Evolutionary conservation across 202 grass and related monocot genomes (phyloP).

Genomic region (Bolboschoenoplectus hybrid): DNA sequence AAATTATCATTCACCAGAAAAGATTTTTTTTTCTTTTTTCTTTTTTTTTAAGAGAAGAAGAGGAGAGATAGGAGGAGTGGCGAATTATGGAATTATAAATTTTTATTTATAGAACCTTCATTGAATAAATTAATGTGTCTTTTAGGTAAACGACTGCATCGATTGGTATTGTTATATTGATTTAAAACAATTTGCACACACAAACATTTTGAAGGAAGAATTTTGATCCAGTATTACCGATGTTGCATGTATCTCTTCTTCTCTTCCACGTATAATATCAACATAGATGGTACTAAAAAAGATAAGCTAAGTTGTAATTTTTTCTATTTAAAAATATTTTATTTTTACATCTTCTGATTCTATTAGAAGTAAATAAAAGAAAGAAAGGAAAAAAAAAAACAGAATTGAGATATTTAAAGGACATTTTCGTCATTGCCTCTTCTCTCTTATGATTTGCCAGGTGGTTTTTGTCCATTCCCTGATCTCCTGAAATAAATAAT

Average conservation of each 20-base stretch:
- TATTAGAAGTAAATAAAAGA: neutral
- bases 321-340: neutral
- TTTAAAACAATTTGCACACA: neutral
- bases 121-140: neutral
- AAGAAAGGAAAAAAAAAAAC: neutral
- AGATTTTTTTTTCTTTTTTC: neutral
- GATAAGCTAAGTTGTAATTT: neutral
- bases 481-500: slow-evolving; percentile 31
- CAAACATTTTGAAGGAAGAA: neutral
- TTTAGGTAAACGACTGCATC: neutral
- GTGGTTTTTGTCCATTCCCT: slow-evolving; percentile 9
- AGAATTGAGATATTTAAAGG: neutral
- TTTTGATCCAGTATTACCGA: neutral
- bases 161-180: neutral
- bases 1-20: neutral
- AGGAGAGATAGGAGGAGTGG: too few relatives aligned
- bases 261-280: neutral
- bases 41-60: too few relatives aligned
- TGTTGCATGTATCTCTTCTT: neutral
- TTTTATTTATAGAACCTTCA: neutral
- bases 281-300: neutral
- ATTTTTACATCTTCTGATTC: slow-evolving; percentile 2
- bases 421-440: neutral
- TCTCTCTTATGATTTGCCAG: slow-evolving; percentile 11
- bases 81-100: too few relatives aligned